Evolutionary conservation across 2,329 filamentous ascomycete species (phyloP).

Genomic region (Xylaria sp.): DNA sequence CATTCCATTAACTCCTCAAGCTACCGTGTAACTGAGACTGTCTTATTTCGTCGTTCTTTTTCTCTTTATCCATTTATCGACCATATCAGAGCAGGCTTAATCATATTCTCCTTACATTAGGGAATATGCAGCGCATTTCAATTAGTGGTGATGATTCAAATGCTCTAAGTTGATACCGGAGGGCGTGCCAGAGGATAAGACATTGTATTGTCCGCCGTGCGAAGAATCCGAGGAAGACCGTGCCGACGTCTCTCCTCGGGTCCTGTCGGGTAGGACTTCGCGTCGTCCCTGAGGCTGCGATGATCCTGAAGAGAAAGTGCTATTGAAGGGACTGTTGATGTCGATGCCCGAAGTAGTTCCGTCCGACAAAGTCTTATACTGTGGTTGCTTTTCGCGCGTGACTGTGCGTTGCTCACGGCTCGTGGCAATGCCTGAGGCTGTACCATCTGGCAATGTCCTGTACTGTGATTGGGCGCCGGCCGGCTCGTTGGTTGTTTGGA

Average conservation of each 20-base stretch:
- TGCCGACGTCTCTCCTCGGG: not conserved
- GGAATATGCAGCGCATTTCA: not conserved
- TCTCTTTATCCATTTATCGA: too few species aligned
- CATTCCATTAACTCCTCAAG: not conserved
- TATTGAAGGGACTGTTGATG: not conserved
- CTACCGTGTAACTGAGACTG: not conserved
- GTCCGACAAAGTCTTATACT: not conserved
- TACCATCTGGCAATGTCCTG: too few species aligned
- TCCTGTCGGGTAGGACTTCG: not conserved
- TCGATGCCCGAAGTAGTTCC: slow-evolving; percentile 1
- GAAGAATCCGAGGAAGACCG: slow-evolving; percentile 28
- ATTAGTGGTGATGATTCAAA: not conserved
- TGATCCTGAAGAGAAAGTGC: not conserved
- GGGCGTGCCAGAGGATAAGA: slow-evolving; percentile 42
- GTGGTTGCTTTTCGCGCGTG: not conserved
- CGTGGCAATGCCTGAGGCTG: too few species aligned
- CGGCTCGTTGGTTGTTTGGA: not conserved
- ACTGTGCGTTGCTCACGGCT: too few species aligned
- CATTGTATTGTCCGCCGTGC: slow-evolving; percentile 38
- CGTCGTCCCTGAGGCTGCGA: not conserved
- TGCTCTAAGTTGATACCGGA: slow-evolving; percentile 42
- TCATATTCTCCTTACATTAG: too few species aligned
- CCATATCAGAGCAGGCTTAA: too few species aligned
- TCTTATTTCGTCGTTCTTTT: too few species aligned
- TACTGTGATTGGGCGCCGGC: too few species aligned